phyloP scores from a whole-genome alignment of 768 basidiomycete genomes.

The Pleurotus tuber-regium region DNA sequence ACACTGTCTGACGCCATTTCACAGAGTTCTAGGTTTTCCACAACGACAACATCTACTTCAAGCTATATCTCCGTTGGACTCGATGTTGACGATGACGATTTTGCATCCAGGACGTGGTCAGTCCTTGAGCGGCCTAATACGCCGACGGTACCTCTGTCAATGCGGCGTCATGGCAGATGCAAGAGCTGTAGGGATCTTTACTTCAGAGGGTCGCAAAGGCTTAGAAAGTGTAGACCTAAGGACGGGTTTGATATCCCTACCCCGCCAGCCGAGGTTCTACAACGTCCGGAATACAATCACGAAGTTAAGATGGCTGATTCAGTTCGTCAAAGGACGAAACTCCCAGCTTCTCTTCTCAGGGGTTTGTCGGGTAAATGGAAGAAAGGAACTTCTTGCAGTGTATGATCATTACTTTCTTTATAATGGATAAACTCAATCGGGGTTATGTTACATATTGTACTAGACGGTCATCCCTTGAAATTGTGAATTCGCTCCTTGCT shows the following conservation, averaged over 20 bases:
- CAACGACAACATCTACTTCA: conserved; percentile 23
- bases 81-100: conserved; percentile 13
- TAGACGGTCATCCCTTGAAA: too few relatives aligned
- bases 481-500: too few relatives aligned
- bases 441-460: too few relatives aligned
- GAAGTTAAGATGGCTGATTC: neutral
- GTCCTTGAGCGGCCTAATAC: conserved; percentile 18
- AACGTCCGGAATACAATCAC: conserved; percentile 11
- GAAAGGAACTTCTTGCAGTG: neutral
- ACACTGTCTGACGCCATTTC: neutral
- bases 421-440: too few relatives aligned
- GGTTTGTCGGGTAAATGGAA: conserved; percentile 3
- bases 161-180: neutral
- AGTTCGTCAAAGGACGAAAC: neutral
- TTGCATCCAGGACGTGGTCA: conserved; percentile 16
- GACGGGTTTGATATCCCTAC: conserved; percentile 4
- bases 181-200: conserved; percentile 5
- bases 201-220: conserved; percentile 1
- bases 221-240: neutral
- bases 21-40: conserved; percentile 22
- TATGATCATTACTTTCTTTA: too few relatives aligned
- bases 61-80: conserved; percentile 20
- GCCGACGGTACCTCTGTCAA: conserved; percentile 9
- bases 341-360: neutral
- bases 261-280: conserved; percentile 9